These are phyloP conservation scores for Botryotinia narcissicola DNA, from an alignment of 2,329 filamentous ascomycete species.

Conservation along the genomic window DNA sequence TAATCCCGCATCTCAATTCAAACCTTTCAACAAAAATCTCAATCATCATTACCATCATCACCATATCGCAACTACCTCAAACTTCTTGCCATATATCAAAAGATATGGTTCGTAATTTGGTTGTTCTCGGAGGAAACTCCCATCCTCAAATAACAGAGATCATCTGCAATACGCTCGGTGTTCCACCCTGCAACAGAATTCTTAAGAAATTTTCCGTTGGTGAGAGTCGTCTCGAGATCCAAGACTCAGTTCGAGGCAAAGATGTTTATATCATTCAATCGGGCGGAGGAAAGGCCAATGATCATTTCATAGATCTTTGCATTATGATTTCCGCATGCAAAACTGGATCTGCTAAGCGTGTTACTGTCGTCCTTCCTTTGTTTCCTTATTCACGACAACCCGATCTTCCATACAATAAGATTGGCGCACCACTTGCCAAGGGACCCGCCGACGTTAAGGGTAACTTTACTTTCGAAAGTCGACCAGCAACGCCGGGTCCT, in stretches of 20 bases:
- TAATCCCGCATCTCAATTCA: slow-evolving; percentile 29
- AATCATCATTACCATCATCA: neutral
- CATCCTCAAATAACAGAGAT: slow-evolving; percentile 84
- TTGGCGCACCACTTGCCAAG: slow-evolving; percentile 81
- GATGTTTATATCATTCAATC: slow-evolving; percentile 99
- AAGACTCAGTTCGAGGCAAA: slow-evolving; percentile 94
- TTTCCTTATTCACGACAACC: slow-evolving; percentile 97
- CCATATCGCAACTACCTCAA: slow-evolving; percentile 3
- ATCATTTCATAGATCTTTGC: slow-evolving; percentile 92
- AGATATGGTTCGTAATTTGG: slow-evolving; percentile 88
- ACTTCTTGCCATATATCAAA: neutral
- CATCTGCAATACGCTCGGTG: slow-evolving; percentile 84
- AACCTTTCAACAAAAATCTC: neutral
- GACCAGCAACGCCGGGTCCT: slow-evolving; percentile 79
- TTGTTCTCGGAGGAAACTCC: slow-evolving; percentile 88
- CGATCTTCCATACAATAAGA: slow-evolving; percentile 95
- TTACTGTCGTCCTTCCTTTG: slow-evolving; percentile 89
- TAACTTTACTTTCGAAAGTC: slow-evolving; percentile 87
- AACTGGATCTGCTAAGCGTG: slow-evolving; percentile 83
- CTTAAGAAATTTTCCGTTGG: slow-evolving; percentile 92
- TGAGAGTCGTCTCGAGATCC: slow-evolving; percentile 91
- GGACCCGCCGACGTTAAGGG: slow-evolving; percentile 52
- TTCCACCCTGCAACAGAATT: slow-evolving; percentile 79
- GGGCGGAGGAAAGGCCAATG: slow-evolving; percentile 88
- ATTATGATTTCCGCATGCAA: slow-evolving; percentile 99